Conservation (phyloP, 257 asterid species). For the Cruciata laevipes region DNA sequence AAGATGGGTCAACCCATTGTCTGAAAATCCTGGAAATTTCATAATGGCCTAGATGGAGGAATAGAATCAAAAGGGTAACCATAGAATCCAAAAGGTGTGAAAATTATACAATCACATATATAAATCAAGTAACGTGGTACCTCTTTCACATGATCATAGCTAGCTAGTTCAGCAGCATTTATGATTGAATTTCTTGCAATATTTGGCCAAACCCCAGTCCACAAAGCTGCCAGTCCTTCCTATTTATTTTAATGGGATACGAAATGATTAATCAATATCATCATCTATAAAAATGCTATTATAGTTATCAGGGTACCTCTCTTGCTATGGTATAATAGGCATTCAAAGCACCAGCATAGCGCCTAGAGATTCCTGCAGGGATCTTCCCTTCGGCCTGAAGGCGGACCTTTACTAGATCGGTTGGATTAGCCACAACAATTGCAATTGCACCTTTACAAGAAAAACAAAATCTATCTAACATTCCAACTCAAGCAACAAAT, state of each 20-base stretch:
- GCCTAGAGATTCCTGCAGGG: conserved; percentile 59
- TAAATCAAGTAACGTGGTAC: conserved; percentile 23
- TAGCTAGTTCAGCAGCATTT: conserved; percentile 94
- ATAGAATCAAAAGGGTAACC: not conserved
- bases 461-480: conserved; percentile 3
- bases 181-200: conserved; percentile 82
- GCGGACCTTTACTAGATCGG: conserved; percentile 93
- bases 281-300: not conserved
- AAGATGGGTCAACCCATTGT: conserved; percentile 64
- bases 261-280: conserved; percentile 15
- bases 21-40: conserved; percentile 73
- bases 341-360: conserved; percentile 76
- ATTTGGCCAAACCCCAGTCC: conserved; percentile 95
- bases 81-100: conserved; percentile 4
- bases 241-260: conserved; percentile 28
- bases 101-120: not conserved
- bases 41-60: conserved; percentile 51
- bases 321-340: conserved; percentile 68
- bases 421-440: conserved; percentile 89
- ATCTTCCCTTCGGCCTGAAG: conserved; percentile 92
- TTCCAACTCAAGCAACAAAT: conserved; percentile 9
- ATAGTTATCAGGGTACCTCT: conserved; percentile 45
- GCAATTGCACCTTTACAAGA: conserved; percentile 75
- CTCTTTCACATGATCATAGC: conserved; percentile 91
- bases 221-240: conserved; percentile 91